Evolutionary conservation across 2,329 filamentous ascomycete genomes (phyloP).

Genomic region (Pyrenophora seminiperda): DNA sequence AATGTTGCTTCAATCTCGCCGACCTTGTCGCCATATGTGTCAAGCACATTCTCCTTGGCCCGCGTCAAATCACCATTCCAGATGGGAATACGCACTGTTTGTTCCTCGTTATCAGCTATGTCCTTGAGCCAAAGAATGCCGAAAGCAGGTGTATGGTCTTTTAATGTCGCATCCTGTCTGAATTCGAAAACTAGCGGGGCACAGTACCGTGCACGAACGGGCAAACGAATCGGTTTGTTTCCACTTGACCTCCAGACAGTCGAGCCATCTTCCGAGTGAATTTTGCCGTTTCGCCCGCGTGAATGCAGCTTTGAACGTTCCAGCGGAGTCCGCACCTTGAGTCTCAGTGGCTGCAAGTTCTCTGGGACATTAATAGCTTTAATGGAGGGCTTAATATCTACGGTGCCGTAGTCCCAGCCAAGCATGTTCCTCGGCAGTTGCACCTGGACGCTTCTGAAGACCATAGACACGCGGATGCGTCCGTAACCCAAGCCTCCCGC

Average conservation of each 20-base stretch:
- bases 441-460: conserved; percentile 72
- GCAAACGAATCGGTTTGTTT: conserved; percentile 56
- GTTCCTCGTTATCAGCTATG: conserved; percentile 69
- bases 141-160: conserved; percentile 65
- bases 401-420: conserved; percentile 74
- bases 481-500: conserved; percentile 76
- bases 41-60: conserved; percentile 55
- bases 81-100: conserved; percentile 63
- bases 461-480: conserved; percentile 69
- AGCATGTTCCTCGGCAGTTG: conserved; percentile 63
- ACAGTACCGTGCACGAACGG: conserved; percentile 66
- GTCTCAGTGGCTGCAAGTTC: conserved; percentile 56
- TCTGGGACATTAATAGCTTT: conserved; percentile 57
- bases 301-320: conserved; percentile 64
- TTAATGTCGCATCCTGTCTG: conserved; percentile 59
- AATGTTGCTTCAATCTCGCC: conserved; percentile 64
- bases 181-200: conserved; percentile 64
- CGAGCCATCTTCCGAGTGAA: conserved; percentile 41
- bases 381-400: conserved; percentile 64
- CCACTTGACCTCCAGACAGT: conserved; percentile 60
- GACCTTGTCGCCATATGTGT: conserved; percentile 61
- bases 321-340: conserved; percentile 66
- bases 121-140: conserved; percentile 71
- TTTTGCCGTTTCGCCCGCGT: conserved; percentile 33
- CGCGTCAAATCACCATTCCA: conserved; percentile 69